phyloP scores from a whole-genome alignment of 805 yeast genomes.

The Pichia membranifaciens region DNA sequence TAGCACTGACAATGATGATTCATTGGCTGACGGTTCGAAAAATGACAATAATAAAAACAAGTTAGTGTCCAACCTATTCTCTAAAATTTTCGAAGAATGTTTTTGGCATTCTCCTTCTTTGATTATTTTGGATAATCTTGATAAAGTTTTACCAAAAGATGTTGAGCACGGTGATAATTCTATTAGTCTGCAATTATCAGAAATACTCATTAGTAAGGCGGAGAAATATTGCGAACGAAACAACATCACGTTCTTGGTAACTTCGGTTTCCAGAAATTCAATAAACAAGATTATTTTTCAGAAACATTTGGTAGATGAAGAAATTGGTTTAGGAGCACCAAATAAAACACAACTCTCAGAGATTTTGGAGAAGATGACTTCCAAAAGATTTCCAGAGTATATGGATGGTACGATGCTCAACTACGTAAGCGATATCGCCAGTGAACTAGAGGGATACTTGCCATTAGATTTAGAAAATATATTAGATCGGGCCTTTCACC shows the following conservation, averaged over 20 bases:
- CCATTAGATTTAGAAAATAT: constrained; percentile 75
- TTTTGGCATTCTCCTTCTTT: constrained; percentile 74
- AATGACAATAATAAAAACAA: constrained; percentile 8
- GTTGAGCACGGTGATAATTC: constrained; percentile 50
- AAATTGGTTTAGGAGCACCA: constrained; percentile 60
- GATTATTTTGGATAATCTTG: constrained; percentile 72
- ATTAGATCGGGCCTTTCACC: constrained; percentile 63
- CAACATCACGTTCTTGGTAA: constrained; percentile 52
- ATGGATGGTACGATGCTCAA: constrained; percentile 33
- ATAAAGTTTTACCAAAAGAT: constrained; percentile 64
- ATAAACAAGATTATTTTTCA: constrained; percentile 56
- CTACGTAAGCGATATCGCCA: constrained; percentile 45
- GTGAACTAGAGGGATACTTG: constrained; percentile 83
- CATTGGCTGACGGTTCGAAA: background rate
- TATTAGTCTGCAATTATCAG: constrained; percentile 59
- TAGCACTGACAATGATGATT: background rate
- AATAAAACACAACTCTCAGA: constrained; percentile 49
- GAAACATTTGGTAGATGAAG: constrained; percentile 66
- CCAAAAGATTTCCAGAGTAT: constrained; percentile 14
- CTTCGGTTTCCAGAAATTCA: constrained; percentile 59
- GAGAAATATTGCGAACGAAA: constrained; percentile 41
- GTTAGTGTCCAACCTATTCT: constrained; percentile 35
- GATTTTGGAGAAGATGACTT: constrained; percentile 35
- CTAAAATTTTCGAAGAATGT: constrained; percentile 40
- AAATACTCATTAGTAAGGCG: constrained; percentile 43